Evolutionary conservation across 1,284 basidiomycete genomes (phyloP).

Genomic region (Exobasidium rhododendri): DNA sequence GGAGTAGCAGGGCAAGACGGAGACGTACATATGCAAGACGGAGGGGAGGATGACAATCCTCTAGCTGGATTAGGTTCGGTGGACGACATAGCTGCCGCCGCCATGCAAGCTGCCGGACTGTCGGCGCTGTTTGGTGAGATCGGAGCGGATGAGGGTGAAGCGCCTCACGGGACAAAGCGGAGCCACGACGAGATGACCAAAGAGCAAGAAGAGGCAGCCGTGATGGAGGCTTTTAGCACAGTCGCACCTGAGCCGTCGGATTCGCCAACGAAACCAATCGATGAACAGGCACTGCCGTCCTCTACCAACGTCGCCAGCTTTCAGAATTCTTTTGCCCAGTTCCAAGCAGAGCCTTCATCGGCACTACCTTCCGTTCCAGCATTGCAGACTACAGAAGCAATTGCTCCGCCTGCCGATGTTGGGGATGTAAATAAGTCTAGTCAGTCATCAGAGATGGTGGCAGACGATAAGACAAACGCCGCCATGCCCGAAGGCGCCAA

Average conservation of each 20-base stretch:
- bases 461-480: neutral
- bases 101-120: neutral
- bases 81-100: slow-evolving; percentile 3
- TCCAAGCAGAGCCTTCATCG: neutral
- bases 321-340: slow-evolving; percentile 2
- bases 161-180: neutral
- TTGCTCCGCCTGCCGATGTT: neutral
- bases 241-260: neutral
- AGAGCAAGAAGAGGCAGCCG: neutral
- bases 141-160: neutral
- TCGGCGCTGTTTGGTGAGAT: neutral
- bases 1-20: neutral
- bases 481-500: neutral
- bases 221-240: slow-evolving; percentile 4
- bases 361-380: neutral
- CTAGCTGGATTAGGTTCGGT: neutral
- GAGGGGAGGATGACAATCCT: neutral
- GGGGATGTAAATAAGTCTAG: neutral
- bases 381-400: neutral
- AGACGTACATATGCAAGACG: neutral
- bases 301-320: slow-evolving; percentile 4
- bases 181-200: slow-evolving; percentile 3
- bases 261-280: neutral
- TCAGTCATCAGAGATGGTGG: neutral
- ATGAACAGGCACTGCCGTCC: neutral